These are phyloP conservation scores for Secale cereale DNA, from an alignment of 176 grass and related monocot genomes.

Conservation along the genomic window DNA sequence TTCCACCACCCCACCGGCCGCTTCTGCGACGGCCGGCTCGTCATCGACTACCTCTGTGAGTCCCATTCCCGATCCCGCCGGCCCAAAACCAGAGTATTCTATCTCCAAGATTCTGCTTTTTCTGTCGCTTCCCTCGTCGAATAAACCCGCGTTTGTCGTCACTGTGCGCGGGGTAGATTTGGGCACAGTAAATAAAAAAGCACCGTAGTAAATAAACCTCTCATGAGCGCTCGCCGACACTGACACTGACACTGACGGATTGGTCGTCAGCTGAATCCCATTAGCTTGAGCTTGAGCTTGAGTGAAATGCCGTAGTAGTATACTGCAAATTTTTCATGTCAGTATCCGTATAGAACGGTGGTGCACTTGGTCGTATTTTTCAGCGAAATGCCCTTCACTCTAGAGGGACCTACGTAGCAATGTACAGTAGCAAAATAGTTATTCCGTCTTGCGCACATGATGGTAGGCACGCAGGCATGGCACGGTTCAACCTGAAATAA, in stretches of 20 bases:
- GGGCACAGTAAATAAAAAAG: no score
- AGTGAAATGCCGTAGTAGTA: no score
- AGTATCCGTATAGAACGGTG: not conserved
- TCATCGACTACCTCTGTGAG: slow-evolving; percentile 93
- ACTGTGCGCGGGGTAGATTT: no score
- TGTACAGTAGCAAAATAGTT: not conserved
- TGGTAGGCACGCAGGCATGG: not conserved
- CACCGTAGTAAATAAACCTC: no score
- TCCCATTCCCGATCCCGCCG: not conserved
- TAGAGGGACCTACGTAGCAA: not conserved
- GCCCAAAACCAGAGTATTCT: no score
- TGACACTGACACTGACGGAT: not conserved
- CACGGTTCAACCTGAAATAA: not conserved
- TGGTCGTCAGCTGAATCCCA: not conserved
- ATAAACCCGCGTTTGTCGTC: no score
- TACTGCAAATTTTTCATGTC: not conserved
- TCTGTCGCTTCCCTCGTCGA: no score
- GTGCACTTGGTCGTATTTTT: not conserved
- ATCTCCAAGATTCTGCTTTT: no score
- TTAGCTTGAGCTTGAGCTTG: not conserved
- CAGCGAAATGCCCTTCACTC: not conserved
- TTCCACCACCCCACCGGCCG: slow-evolving; percentile 71
- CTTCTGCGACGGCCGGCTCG: slow-evolving; percentile 80
- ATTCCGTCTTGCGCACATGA: not conserved
- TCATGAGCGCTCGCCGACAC: not conserved